Percentiles rank a stretch among this genome's conserved stretches.
phyloP scores from a whole-genome alignment of 192 early-diverging fungal species.

The Paraglomus brasilianum region DNA sequence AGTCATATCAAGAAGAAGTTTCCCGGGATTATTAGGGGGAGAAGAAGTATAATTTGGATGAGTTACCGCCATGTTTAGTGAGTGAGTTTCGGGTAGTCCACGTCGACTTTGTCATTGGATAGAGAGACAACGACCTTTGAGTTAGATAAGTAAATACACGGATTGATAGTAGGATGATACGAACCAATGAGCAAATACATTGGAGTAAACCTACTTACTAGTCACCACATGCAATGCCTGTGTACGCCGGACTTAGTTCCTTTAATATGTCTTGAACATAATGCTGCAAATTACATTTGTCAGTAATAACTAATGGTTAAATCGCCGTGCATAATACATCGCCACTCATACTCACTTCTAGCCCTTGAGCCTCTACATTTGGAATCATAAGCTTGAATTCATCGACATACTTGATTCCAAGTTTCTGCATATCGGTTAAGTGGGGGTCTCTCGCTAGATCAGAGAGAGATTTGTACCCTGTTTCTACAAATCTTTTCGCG shows the following conservation, averaged over 20 bases:
- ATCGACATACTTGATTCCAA: constrained; percentile 9
- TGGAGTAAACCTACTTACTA: constrained; percentile 29
- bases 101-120: constrained; percentile 16
- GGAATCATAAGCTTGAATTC: constrained; percentile 26
- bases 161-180: neutral
- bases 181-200: neutral
- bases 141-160: neutral
- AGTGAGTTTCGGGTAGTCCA: neutral
- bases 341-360: constrained; percentile 4
- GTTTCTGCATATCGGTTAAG: neutral
- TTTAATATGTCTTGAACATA: neutral
- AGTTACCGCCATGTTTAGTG: constrained; percentile 17
- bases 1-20: neutral
- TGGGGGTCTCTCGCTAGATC: constrained; percentile 18
- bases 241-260: constrained; percentile 19
- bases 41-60: constrained; percentile 22
- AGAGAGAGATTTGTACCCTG: constrained; percentile 30
- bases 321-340: neutral
- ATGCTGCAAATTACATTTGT: neutral
- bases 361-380: neutral
- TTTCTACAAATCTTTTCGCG: constrained; percentile 22
- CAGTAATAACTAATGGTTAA: constrained; percentile 13
- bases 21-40: neutral
- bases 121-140: neutral
- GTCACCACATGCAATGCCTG: constrained; percentile 13